Evolutionary conservation across 2,329 filamentous ascomycete genomes (phyloP), one percentile per base, ranked within the genome.

Genomic region (Fusarium liriodendri): DNA sequence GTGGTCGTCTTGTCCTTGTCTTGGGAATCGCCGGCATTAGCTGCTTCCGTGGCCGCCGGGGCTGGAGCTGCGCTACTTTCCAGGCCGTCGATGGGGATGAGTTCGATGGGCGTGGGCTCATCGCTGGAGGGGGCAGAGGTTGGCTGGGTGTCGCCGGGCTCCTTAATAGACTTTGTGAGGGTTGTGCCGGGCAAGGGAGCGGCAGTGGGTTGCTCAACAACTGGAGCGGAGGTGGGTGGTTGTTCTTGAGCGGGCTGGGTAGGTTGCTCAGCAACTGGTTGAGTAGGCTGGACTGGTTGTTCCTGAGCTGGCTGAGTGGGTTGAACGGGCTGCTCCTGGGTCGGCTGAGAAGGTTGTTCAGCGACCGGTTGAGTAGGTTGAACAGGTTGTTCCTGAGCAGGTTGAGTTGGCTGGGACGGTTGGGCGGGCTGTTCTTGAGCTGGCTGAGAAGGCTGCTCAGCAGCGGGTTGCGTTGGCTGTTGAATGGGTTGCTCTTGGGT

Each of bases 121-220:
- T 61, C 68, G n/a, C 70, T 62, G 6, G 33, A 38, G 29, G 72
- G 52, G 16, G 66, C 37, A 1, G 18, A 20, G n/a, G 64, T 69
- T n/a, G 72, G 70, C 18, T 66, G 60, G 9, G 73, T 67, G 10
- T 74, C 66, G 20, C 69, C 69, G 8, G 79, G 77, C 33, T 70
- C 58, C 67, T 76, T 75, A 70, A 81, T 78, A 37, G 78, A 75
- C 35, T 80, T 77, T 33, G 74, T 79, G 69, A 81, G 66, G 37
- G 76, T 77, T 47, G 72, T 78, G 4, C 66, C 66, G 4, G 70
- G 50, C 16, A 67, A 58, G 55, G 64, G 47, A n/a, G 69, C 38
- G 13, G 69, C 55, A 22, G 76, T 64, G 33, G 73, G 63, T 29
- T 66, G 64, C 33, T 69, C 67, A 6, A 59, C 29, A 27, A 62